phyloP scores from a whole-genome alignment of 2,329 filamentous ascomycete species.

The Ceratocystis alfenasii region DNA sequence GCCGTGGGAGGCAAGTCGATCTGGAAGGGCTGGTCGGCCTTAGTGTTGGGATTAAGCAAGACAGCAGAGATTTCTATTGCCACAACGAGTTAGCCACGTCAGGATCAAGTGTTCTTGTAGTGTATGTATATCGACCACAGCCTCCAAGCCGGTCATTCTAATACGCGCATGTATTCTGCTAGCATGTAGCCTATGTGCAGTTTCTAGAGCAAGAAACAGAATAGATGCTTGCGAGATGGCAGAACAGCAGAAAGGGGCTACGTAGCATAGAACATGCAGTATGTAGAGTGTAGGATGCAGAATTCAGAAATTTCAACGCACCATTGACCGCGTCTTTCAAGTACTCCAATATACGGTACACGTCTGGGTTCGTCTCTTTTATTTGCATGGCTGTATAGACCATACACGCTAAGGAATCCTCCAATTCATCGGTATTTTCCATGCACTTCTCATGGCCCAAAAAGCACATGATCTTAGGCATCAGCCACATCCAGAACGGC shows the following conservation, averaged over 20 bases:
- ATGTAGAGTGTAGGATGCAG: background rate
- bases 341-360: constrained; percentile 21
- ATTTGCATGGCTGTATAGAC: constrained; percentile 21
- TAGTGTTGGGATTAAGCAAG: constrained; percentile 16
- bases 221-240: too few relatives aligned
- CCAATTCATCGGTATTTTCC: constrained; percentile 15
- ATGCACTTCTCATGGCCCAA: constrained; percentile 40
- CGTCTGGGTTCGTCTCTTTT: constrained; percentile 16
- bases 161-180: background rate
- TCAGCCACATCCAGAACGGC: constrained; percentile 54
- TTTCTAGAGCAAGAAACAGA: background rate
- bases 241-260: too few relatives aligned
- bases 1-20: constrained; percentile 33
- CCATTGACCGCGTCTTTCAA: constrained; percentile 22
- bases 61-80: constrained; percentile 20
- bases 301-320: constrained; percentile 8
- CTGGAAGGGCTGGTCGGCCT: constrained; percentile 22
- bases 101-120: background rate
- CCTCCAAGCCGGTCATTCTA: background rate
- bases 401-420: constrained; percentile 21
- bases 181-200: background rate
- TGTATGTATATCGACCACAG: too few relatives aligned
- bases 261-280: too few relatives aligned
- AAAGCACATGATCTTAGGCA: constrained; percentile 46
- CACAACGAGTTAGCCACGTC: constrained; percentile 10